These are phyloP conservation scores for Cruciata laevipes DNA, from an alignment of 257 asterid genomes.

Conservation along the genomic window DNA sequence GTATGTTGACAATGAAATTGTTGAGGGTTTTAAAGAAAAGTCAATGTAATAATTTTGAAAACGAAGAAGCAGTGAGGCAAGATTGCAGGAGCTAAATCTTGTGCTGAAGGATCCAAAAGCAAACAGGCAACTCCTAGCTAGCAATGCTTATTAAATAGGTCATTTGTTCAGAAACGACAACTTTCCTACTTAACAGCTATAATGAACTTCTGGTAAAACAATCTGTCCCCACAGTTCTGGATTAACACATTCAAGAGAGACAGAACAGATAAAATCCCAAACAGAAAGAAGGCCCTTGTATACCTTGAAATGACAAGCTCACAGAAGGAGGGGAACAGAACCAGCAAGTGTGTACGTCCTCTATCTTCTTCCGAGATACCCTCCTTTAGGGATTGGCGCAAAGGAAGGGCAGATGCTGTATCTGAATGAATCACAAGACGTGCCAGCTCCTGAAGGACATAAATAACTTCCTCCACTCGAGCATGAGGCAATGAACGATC, in stretches of 20 bases:
- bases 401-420: conserved; percentile 68
- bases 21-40: neutral
- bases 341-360: conserved; percentile 71
- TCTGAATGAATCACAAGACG: conserved; percentile 67
- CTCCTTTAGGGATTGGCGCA: conserved; percentile 51
- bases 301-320: conserved; percentile 96
- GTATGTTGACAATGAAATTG: neutral
- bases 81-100: neutral
- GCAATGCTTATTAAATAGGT: neutral
- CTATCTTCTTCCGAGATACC: conserved; percentile 33
- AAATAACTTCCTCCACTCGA: conserved; percentile 74
- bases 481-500: conserved; percentile 71
- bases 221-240: neutral
- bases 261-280: neutral
- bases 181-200: neutral
- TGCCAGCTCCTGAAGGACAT: conserved; percentile 84
- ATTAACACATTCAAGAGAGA: neutral
- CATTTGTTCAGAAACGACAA: neutral
- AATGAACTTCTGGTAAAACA: neutral
- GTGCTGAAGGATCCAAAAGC: neutral
- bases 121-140: conserved; percentile 2
- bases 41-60: neutral
- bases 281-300: neutral
- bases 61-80: neutral
- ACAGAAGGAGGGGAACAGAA: conserved; percentile 78